Percentiles rank a stretch among this genome's conserved stretches.
These are phyloP conservation scores for Kewa caespitosa DNA, from an alignment of 179 eudicot species.

Conservation along the genomic window DNA sequence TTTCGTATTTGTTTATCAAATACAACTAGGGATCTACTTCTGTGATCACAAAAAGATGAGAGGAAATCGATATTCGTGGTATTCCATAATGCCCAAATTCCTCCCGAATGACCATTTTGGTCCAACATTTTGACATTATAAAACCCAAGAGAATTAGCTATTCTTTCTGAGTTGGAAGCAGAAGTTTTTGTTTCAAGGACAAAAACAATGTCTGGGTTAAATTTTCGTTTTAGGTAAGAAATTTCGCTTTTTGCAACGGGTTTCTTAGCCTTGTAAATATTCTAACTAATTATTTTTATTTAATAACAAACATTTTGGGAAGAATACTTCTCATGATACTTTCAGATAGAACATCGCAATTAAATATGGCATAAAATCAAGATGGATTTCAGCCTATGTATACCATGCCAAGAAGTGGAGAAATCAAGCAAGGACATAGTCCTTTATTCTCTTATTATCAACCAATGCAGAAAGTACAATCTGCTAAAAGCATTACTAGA, in stretches of 20 bases:
- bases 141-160: not conserved
- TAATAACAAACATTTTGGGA: too few relatives aligned
- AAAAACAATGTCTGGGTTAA: not conserved
- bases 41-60: not conserved
- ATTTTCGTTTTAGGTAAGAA: not conserved
- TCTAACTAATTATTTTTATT: not conserved
- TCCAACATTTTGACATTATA: not conserved
- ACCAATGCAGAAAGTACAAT: too few relatives aligned
- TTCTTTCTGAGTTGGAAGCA: not conserved
- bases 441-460: too few relatives aligned
- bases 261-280: not conserved
- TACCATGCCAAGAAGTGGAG: too few relatives aligned
- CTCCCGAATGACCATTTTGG: not conserved
- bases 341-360: too few relatives aligned
- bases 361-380: too few relatives aligned
- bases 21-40: not conserved
- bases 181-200: not conserved
- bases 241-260: not conserved
- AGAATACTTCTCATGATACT: too few relatives aligned
- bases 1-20: not conserved
- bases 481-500: too few relatives aligned
- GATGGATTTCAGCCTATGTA: too few relatives aligned
- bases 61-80: not conserved
- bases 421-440: too few relatives aligned
- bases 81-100: not conserved